Conservation (phyloP, 2,329 filamentous ascomycete species). For the Penicillium sp. region DNA sequence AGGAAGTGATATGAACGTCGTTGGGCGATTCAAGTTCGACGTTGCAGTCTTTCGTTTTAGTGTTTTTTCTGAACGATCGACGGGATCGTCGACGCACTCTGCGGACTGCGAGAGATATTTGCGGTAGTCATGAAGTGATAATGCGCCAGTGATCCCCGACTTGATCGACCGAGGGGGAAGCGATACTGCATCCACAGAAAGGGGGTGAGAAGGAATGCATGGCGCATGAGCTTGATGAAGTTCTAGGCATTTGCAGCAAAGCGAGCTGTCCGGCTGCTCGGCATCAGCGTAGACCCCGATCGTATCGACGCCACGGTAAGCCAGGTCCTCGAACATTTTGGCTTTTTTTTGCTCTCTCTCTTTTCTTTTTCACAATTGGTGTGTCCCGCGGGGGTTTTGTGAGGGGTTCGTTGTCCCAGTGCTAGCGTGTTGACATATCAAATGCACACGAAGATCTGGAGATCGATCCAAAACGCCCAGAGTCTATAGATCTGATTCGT, state of each 20-base stretch:
- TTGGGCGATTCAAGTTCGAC: constrained; percentile 34
- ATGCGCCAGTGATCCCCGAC: constrained; percentile 25
- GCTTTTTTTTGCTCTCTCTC: not conserved
- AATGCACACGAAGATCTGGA: constrained; percentile 16
- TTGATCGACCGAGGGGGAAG: constrained; percentile 25
- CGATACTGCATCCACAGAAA: constrained; percentile 22
- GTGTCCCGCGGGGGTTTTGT: constrained; percentile 6
- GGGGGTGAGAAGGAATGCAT: constrained; percentile 22
- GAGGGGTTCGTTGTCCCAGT: constrained; percentile 14
- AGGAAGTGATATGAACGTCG: constrained; percentile 17
- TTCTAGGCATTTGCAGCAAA: constrained; percentile 20
- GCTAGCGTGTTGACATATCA: constrained; percentile 30
- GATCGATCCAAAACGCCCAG: constrained; percentile 19
- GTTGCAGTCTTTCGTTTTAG: constrained; percentile 40
- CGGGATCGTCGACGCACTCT: constrained; percentile 28
- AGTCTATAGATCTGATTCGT: constrained; percentile 24
- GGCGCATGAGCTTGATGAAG: constrained; percentile 20
- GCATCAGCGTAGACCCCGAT: constrained; percentile 14
- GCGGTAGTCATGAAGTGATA: constrained; percentile 43
- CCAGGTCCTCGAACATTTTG: constrained; percentile 15
- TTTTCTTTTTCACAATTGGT: not conserved
- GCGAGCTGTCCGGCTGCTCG: constrained; percentile 24
- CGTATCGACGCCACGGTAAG: constrained; percentile 10
- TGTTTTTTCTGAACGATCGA: constrained; percentile 32
- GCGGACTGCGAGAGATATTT: constrained; percentile 35